Base-by-base conservation (phyloP, 768 basidiomycete species). In the Plicaturopsis crispa region DNA sequence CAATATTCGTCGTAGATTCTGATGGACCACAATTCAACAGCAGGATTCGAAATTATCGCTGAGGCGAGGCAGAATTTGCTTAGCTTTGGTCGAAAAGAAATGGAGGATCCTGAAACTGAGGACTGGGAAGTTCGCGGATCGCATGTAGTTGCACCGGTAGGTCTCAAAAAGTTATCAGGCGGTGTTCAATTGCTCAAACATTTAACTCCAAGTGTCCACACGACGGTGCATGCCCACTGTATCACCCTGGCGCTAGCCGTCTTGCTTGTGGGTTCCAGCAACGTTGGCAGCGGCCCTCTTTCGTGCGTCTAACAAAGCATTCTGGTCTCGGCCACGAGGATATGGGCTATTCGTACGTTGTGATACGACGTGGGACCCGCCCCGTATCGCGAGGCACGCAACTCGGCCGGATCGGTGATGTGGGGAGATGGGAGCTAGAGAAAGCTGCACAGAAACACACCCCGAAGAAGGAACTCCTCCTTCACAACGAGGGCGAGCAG, bases 171-270 rank as follows among this genome's bases (percentile, higher is more conserved):
- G 46, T 67, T 38, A 58, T 61, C 31, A 88, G 87, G 8, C 75
- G 75, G 20, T 84, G 90, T 61, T 84, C 93, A n/a, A 65, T 93
- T 35, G 91, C 91, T 36, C 91, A 91, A 20, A 90, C 91, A 57
- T 57, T 80, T 60, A 46, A 18, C 32, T 43, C 30, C 52, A 11
- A 93, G 83, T 98, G 94, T 52, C 89, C 94, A 10, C 94, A 98
- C 51, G 93, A 98, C 53, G 69, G 70, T 17, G 65, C 67, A 31
- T 97, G 94, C 56, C 93, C 94, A 2, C 61, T 97, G 19, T 69
- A 74, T 51, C 63, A 68, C 43, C 64, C 70, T n/a, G 75, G 76
- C 24, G 55, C 69, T 6, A 61, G 51, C 19, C 62, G 67, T 36
- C 60, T 83, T 2, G 64, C 75, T 31, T 98, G 94, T 52, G 79